Conservation (phyloP, 148 eudicot genomes). For the Rhododendron molle region DNA sequence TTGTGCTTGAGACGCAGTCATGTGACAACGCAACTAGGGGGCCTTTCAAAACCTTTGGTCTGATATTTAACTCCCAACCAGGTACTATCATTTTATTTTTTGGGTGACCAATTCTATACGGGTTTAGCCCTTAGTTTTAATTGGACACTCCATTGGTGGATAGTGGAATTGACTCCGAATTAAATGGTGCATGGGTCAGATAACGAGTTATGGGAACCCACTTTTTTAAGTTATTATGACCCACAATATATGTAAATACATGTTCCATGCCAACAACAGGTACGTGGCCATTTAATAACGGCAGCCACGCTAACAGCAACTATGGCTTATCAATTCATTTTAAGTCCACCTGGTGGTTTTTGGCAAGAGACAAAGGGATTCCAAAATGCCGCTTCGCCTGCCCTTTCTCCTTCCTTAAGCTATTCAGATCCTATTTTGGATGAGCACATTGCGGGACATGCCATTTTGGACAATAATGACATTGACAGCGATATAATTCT, state of each 20-base stretch:
- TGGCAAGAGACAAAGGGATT: neutral
- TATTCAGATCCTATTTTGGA: neutral
- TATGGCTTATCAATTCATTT: neutral
- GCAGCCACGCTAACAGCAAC: constrained; percentile 1
- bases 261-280: neutral
- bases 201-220: too few species aligned
- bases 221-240: too few species aligned
- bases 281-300: neutral
- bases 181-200: neutral
- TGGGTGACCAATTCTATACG: too few species aligned
- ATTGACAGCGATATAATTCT: too few species aligned
- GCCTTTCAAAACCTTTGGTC: too few species aligned
- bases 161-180: neutral
- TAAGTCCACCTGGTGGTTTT: neutral
- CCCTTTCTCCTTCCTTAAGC: neutral
- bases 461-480: neutral
- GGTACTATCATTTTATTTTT: too few species aligned
- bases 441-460: neutral
- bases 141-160: neutral
- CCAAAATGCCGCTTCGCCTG: neutral
- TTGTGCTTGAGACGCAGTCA: neutral
- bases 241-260: too few species aligned
- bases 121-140: too few species aligned
- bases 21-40: neutral
- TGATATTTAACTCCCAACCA: neutral